These are phyloP conservation scores for Clavispora vitiphila DNA, from an alignment of 805 yeast species.

Conservation along the genomic window DNA sequence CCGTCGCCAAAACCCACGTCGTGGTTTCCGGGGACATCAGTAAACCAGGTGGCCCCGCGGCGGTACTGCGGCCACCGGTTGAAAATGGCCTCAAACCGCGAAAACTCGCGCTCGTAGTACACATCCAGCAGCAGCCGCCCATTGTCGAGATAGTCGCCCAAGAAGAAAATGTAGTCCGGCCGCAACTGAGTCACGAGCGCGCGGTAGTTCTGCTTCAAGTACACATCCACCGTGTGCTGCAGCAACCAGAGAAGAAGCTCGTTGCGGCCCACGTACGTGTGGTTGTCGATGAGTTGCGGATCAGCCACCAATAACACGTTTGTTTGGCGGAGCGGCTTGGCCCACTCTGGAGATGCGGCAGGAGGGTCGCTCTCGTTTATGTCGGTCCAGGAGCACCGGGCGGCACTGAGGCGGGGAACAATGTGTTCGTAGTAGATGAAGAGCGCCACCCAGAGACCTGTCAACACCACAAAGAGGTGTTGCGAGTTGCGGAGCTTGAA, in stretches of 20 bases:
- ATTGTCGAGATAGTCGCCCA: conserved; percentile 41
- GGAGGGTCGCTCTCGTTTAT: not conserved
- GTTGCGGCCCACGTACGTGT: conserved; percentile 40
- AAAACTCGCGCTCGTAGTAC: conserved; percentile 25
- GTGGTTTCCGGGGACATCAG: conserved; percentile 28
- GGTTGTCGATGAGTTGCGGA: conserved; percentile 41
- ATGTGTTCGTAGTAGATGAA: conserved; percentile 31
- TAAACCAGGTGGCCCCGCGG: conserved; percentile 24
- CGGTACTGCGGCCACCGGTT: conserved; percentile 14
- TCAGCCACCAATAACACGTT: conserved; percentile 37
- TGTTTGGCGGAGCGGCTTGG: conserved; percentile 9
- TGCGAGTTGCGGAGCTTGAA: conserved; percentile 25
- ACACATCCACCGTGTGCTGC: conserved; percentile 38
- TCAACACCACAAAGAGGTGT: conserved; percentile 21
- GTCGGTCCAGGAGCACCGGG: conserved; percentile 30
- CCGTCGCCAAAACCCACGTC: conserved; percentile 25
- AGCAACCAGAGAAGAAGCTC: conserved; percentile 26
- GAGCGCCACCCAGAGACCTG: conserved; percentile 24
- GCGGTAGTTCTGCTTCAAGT: conserved; percentile 33
- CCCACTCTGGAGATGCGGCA: not conserved
- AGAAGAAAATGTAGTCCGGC: conserved; percentile 35
- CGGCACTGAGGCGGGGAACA: conserved; percentile 23
- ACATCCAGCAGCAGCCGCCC: conserved; percentile 30
- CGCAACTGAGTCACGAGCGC: conserved; percentile 24
- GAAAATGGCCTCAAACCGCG: conserved; percentile 32